phyloP scores from a whole-genome alignment of 495 filamentous ascomycete species.

The Cetradonia linearis region DNA sequence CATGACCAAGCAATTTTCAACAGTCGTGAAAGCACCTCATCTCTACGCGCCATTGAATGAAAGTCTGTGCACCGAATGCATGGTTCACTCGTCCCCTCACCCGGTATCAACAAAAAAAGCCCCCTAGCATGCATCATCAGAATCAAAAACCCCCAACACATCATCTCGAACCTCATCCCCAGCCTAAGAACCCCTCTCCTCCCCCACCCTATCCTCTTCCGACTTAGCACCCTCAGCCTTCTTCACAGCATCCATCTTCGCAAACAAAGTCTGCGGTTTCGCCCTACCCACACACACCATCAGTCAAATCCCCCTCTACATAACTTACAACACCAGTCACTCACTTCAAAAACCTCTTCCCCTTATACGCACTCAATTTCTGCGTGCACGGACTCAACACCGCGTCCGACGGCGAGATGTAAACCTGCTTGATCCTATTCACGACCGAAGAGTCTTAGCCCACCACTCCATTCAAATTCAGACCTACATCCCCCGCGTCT shows the following conservation, averaged over 20 bases:
- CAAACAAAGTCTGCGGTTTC: constrained; percentile 56
- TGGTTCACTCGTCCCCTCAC: not conserved
- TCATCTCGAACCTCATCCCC: not conserved
- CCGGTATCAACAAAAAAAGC: not conserved
- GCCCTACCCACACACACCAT: constrained; percentile 32
- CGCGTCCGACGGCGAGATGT: constrained; percentile 84
- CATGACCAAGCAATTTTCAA: not conserved
- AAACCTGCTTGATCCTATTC: constrained; percentile 45
- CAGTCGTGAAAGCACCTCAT: not conserved
- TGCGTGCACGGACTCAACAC: constrained; percentile 91
- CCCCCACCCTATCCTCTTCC: not conserved
- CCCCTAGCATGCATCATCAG: not conserved
- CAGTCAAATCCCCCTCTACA: not conserved
- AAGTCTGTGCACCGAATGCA: not conserved
- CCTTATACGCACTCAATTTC: constrained; percentile 76
- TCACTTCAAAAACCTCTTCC: constrained; percentile 65
- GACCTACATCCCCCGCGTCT: not conserved
- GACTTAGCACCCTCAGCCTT: constrained; percentile 23
- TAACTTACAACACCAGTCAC: constrained; percentile 22
- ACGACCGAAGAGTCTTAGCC: not conserved
- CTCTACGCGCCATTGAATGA: not conserved
- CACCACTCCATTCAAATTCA: not conserved
- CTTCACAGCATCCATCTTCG: constrained; percentile 45
- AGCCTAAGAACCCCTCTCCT: not conserved
- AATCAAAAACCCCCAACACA: not conserved